A percentile compares a stretch with the other conserved stretches of the same genome.
Conservation (phyloP, 1,139 yeast genomes). For the Lodderomyces orthopsilosis region DNA sequence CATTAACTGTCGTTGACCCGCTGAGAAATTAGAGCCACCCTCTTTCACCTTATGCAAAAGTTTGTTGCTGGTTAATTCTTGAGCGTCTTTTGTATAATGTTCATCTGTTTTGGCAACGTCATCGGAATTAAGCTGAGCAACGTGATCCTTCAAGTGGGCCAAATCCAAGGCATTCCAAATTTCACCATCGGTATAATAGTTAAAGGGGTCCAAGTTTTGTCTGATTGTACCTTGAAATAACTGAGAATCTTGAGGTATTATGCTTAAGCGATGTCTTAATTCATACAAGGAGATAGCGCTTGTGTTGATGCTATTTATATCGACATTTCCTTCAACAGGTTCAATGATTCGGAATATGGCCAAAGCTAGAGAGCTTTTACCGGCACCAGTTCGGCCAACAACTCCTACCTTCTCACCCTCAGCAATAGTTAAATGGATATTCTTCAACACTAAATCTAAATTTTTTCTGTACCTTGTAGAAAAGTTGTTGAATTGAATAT, state of each 20-base stretch:
- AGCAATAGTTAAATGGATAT: conserved; percentile 23
- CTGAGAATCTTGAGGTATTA: conserved; percentile 71
- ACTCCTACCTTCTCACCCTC: conserved; percentile 33
- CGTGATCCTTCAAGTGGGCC: conserved; percentile 51
- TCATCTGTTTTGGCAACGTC: conserved; percentile 12
- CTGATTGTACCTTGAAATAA: conserved; percentile 62
- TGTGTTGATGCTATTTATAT: conserved; percentile 51
- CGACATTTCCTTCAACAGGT: conserved; percentile 25
- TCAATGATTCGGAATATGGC: conserved; percentile 35
- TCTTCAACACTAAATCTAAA: conserved; percentile 29
- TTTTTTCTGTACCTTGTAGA: conserved; percentile 30
- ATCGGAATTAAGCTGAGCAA: conserved; percentile 25
- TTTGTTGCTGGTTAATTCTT: conserved; percentile 12
- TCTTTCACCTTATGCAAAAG: conserved; percentile 52
- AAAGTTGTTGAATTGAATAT: conserved; percentile 26
- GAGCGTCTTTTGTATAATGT: conserved; percentile 17
- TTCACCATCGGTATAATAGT: conserved; percentile 48
- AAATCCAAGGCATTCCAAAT: conserved; percentile 53
- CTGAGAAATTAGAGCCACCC: conserved; percentile 71
- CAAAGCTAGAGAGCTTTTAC: conserved; percentile 32
- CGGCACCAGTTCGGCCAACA: conserved; percentile 39
- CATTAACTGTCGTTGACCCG: conserved; percentile 75
- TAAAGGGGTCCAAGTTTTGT: conserved; percentile 61
- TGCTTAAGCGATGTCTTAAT: conserved; percentile 53
- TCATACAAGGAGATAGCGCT: conserved; percentile 45